Evolutionary conservation across 805 yeast genomes (phyloP), one percentile per base, ranked within the genome.

Genomic region (Priceomyces carsonii): DNA sequence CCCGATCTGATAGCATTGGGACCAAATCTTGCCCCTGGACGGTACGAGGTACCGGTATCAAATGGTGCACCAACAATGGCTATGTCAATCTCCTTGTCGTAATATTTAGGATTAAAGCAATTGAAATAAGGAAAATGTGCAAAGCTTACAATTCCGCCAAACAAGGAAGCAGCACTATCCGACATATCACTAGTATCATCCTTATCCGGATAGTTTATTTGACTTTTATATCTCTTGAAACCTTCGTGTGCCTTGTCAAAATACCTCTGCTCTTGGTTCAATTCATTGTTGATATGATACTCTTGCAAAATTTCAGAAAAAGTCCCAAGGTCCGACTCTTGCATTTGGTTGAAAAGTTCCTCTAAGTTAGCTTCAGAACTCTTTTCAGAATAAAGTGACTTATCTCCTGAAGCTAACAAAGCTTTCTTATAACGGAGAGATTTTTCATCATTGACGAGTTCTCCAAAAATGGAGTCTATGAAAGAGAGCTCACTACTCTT

Each of bases 121-220:
- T 73, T 60, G 40, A 66, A 63, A 29, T 61, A 57, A 7, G 69
- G 61, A 29, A 71, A 57, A 38, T 75, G 79, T 1, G 75, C 84
- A 58, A 73, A 79, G 1, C 82, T 71, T 14, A 73, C 61, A 23
- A 77, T 69, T 3, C 82, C 82, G 2, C 79, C 76, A 45, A 73
- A 74, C 35, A 59, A 34, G 18, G 42, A 47, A 7, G 16, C 25
- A 5, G 29, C 18, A 4, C 42, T 45, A 18, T 39, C 44, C 2
- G 29, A 27, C 10, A 58, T 44, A 32, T 66, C 71, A 2, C 51
- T 39, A 5, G 68, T 60, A 25, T 62, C 65, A 36, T 66, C 70
- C 26, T 58, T 59, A 22, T 47, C 42, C 1, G 73, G 72, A 5
- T 59, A 47, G 4, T 46, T 45, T 25, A 60, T 26, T 26, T 53